phyloP scores from a whole-genome alignment of 768 basidiomycete genomes.

The Serendipita sp. region DNA sequence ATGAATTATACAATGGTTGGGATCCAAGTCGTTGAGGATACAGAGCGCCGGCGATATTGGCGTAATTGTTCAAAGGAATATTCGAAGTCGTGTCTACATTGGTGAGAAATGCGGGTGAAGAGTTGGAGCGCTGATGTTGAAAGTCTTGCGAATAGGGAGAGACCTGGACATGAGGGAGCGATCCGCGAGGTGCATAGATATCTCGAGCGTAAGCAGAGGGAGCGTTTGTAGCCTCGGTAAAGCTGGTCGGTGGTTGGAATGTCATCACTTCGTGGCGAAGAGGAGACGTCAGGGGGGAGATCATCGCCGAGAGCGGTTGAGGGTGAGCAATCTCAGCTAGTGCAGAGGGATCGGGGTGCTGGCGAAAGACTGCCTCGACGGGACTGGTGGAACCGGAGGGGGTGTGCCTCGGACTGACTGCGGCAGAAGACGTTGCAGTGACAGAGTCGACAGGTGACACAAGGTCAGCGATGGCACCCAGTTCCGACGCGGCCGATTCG shows the following conservation, averaged over 20 bases:
- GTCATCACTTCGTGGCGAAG: neutral
- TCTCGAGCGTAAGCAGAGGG: neutral
- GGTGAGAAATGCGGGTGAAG: neutral
- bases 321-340: neutral
- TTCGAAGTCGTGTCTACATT: conserved; percentile 4
- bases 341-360: neutral
- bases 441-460: neutral
- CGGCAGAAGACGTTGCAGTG: neutral
- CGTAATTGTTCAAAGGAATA: conserved; percentile 5
- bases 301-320: neutral
- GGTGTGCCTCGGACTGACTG: neutral
- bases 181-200: conserved; percentile 4
- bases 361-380: neutral
- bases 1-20: conserved; percentile 4
- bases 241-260: neutral
- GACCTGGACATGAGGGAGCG: neutral
- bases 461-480: neutral
- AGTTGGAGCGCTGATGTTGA: conserved; percentile 3
- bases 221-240: neutral
- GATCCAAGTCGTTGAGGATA: neutral
- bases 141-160: neutral
- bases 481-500: neutral
- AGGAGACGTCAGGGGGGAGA: neutral
- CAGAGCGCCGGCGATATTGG: conserved; percentile 7
- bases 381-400: neutral